These are phyloP conservation scores for Entomortierella chlamydospora DNA, from an alignment of 192 early-diverging fungal genomes.

Conservation along the genomic window DNA sequence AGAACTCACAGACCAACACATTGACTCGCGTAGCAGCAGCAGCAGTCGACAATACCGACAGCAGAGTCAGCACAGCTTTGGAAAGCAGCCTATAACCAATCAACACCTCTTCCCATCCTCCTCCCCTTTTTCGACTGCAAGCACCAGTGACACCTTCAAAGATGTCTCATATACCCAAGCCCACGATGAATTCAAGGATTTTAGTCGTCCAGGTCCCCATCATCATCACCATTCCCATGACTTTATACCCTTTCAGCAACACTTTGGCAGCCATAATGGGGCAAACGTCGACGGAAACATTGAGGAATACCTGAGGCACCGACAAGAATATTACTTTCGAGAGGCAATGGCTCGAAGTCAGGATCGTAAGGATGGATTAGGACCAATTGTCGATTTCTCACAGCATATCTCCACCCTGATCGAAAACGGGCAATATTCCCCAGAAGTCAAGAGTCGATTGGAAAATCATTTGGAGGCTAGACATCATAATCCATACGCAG, in stretches of 20 bases:
- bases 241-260: background rate
- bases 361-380: slow-evolving; percentile 39
- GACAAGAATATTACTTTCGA: slow-evolving; percentile 40
- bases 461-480: slow-evolving; percentile 9
- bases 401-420: background rate
- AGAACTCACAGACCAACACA: slow-evolving; percentile 27
- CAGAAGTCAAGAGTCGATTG: background rate
- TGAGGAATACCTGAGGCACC: slow-evolving; percentile 28
- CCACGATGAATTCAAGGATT: slow-evolving; percentile 25
- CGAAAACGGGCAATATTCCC: background rate
- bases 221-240: background rate
- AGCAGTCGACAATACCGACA: slow-evolving; percentile 12
- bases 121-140: background rate
- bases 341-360: slow-evolving; percentile 31
- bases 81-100: background rate
- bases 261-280: background rate
- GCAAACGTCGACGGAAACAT: slow-evolving; percentile 14
- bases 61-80: slow-evolving; percentile 1
- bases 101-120: slow-evolving; percentile 33
- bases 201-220: background rate
- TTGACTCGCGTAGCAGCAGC: slow-evolving; percentile 8
- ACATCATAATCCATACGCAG: slow-evolving; percentile 26
- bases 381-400: slow-evolving; percentile 42
- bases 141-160: background rate
- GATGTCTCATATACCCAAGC: background rate